Percentiles rank a stretch among this genome's conserved stretches.
Evolutionary conservation across 768 basidiomycete genomes (phyloP).

Genomic region (Amanita subjunquillea): DNA sequence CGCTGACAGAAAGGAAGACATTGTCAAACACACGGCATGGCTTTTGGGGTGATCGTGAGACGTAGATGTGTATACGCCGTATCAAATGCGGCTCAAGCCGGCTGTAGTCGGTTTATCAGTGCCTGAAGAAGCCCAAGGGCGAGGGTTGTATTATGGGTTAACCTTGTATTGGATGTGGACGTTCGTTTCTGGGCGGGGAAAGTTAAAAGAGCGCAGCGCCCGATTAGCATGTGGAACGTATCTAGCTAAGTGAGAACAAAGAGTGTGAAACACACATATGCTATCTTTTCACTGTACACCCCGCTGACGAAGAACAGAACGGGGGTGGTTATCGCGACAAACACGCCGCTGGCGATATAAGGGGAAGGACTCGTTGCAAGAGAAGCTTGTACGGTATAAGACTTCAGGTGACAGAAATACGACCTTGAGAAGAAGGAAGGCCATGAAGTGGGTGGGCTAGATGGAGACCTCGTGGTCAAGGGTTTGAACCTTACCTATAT

Average conservation of each 20-base stretch:
- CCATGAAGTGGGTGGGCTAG: conserved; percentile 24
- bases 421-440: conserved; percentile 58
- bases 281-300: conserved; percentile 93
- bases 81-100: too few species aligned
- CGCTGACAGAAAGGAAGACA: too few species aligned
- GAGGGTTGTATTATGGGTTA: conserved; percentile 18
- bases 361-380: conserved; percentile 49
- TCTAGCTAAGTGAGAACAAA: conserved; percentile 29
- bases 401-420: conserved; percentile 59
- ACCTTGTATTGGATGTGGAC: conserved; percentile 8
- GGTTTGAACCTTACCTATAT: too few species aligned
- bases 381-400: conserved; percentile 46
- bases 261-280: too few species aligned
- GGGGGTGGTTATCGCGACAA: conserved; percentile 85
- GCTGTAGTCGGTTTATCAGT: too few species aligned
- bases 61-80: too few species aligned
- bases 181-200: conserved; percentile 28
- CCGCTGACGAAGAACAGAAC: conserved; percentile 94
- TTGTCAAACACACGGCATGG: too few species aligned
- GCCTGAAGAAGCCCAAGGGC: neutral
- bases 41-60: too few species aligned
- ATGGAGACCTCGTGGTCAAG: too few species aligned
- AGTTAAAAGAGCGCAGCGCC: conserved; percentile 78
- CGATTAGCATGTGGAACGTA: conserved; percentile 96
- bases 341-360: conserved; percentile 71